Conservation (phyloP, 306 rosid genomes). For the Alnus rubra region DNA sequence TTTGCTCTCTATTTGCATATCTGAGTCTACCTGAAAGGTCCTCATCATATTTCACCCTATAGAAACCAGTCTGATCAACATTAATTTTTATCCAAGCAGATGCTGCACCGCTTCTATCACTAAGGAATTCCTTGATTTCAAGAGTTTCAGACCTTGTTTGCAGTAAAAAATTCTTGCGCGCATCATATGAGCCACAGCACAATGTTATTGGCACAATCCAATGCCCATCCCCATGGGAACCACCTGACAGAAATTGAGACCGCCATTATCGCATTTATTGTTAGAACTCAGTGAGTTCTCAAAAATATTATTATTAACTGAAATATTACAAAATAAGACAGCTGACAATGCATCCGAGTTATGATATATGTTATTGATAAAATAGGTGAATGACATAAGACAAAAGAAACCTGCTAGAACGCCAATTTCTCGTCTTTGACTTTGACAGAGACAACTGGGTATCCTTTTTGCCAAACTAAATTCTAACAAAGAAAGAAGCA, state of each 20-base stretch:
- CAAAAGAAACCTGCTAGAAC: too few species aligned
- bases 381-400: too few species aligned
- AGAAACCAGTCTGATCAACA: conserved; percentile 91
- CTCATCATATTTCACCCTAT: conserved; percentile 90
- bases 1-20: too few species aligned
- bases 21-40: too few species aligned
- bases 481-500: too few species aligned
- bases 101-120: conserved; percentile 29
- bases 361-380: too few species aligned
- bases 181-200: conserved; percentile 70
- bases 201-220: conserved; percentile 86
- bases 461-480: too few species aligned
- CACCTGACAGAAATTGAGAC: conserved; percentile 80
- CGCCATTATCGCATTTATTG: conserved; percentile 32
- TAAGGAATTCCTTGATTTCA: conserved; percentile 50
- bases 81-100: conserved; percentile 77
- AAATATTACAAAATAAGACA: too few species aligned
- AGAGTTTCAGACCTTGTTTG: conserved; percentile 54
- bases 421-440: too few species aligned
- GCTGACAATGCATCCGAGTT: too few species aligned
- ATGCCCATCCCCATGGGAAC: conserved; percentile 71
- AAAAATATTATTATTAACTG: neutral
- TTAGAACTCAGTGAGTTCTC: neutral
- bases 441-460: too few species aligned
- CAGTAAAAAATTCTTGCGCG: conserved; percentile 64